phyloP scores from a whole-genome alignment of 2,329 filamentous ascomycete species.

The Neurospora crassa region DNA sequence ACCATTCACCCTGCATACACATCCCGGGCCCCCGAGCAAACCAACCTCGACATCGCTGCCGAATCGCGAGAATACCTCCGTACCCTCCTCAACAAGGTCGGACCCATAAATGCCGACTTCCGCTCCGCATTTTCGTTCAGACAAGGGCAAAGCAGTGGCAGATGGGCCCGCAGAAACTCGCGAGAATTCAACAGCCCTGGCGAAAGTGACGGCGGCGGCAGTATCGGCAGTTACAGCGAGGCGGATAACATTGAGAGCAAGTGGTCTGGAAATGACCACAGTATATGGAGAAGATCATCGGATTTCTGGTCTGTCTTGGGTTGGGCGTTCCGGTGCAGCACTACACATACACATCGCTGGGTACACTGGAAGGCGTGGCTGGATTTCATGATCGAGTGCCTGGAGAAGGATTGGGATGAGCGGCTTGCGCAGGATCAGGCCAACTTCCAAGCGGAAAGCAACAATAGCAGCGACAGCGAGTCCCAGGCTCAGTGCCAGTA shows the following conservation, averaged over 20 bases:
- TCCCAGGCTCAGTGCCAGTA: constrained; percentile 15
- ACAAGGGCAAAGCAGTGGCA: constrained; percentile 2
- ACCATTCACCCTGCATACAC: constrained; percentile 73
- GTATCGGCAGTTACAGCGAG: constrained; percentile 28
- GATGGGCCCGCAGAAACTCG: background rate
- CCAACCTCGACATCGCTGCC: constrained; percentile 53
- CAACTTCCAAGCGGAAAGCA: constrained; percentile 8
- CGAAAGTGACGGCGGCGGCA: constrained; percentile 28
- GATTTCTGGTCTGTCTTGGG: constrained; percentile 86
- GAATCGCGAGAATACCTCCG: constrained; percentile 62
- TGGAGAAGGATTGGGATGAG: constrained; percentile 62
- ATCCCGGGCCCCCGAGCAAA: constrained; percentile 54
- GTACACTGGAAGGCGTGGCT: constrained; percentile 73
- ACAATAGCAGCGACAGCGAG: background rate
- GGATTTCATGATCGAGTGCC: constrained; percentile 64
- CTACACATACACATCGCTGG: constrained; percentile 66
- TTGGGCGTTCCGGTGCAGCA: constrained; percentile 89
- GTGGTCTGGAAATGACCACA: constrained; percentile 29
- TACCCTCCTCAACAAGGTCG: constrained; percentile 53
- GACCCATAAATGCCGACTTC: constrained; percentile 61
- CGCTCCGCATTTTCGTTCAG: constrained; percentile 63
- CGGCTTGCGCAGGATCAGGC: constrained; percentile 40
- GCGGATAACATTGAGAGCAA: constrained; percentile 35
- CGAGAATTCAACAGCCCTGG: background rate
- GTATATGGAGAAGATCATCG: constrained; percentile 65